Conservation (phyloP, 176 grass and related monocot genomes). For the Aegilops longissima region DNA sequence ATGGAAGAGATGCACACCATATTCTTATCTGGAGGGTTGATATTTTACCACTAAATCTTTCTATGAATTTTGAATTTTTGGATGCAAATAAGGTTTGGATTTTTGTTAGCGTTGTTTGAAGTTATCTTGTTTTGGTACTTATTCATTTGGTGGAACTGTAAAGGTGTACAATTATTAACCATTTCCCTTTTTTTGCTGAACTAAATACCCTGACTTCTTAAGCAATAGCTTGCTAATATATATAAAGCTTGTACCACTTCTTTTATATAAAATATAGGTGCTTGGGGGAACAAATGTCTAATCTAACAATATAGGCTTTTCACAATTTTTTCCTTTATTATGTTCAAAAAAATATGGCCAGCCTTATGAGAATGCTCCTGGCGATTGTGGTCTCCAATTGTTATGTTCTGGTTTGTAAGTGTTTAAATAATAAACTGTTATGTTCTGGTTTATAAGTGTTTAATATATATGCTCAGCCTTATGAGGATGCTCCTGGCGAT, state of each 20-base stretch:
- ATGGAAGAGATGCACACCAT: too few relatives aligned
- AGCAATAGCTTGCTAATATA: not conserved
- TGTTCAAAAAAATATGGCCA: too few relatives aligned
- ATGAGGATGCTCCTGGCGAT: conserved; percentile 54
- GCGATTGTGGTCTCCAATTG: too few relatives aligned
- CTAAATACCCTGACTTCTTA: not conserved
- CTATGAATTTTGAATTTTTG: not conserved
- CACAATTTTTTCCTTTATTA: too few relatives aligned
- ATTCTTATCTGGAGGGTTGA: not conserved
- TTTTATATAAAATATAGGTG: too few relatives aligned
- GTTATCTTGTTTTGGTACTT: not conserved
- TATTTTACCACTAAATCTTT: not conserved
- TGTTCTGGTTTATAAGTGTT: not conserved
- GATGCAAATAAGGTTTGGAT: not conserved
- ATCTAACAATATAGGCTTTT: too few relatives aligned
- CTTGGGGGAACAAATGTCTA: too few relatives aligned
- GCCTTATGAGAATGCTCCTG: too few relatives aligned
- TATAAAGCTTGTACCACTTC: too few relatives aligned
- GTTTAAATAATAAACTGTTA: not conserved
- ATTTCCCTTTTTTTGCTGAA: not conserved
- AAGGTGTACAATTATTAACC: not conserved
- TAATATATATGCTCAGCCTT: conserved; percentile 51
- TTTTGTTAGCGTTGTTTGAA: not conserved
- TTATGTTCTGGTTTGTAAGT: too few relatives aligned
- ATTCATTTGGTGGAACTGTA: too few relatives aligned